phyloP scores from a whole-genome alignment of 208 protist species.

The Leishmania turanica region DNA sequence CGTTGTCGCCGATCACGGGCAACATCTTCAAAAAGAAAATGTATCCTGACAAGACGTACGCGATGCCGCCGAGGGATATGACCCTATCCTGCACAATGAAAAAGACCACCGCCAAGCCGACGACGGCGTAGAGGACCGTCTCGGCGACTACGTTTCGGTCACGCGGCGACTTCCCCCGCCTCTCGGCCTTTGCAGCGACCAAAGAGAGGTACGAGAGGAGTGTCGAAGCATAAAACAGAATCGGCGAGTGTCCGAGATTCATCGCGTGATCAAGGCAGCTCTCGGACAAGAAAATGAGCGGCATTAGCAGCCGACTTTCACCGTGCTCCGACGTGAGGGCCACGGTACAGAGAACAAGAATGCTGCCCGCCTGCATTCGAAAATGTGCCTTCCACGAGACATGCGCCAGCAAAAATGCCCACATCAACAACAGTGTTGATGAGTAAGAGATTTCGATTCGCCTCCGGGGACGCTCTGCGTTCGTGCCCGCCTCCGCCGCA shows the following conservation, averaged over 20 bases:
- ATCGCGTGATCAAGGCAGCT: slow-evolving; percentile 58
- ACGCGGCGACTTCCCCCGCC: slow-evolving; percentile 34
- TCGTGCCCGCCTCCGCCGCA: background rate
- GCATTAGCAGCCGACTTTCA: slow-evolving; percentile 77
- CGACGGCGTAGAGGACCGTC: slow-evolving; percentile 43
- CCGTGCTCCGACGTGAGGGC: slow-evolving; percentile 71
- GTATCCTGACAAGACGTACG: slow-evolving; percentile 68
- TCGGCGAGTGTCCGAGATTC: slow-evolving; percentile 39
- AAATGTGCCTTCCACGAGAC: slow-evolving; percentile 53
- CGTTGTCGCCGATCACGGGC: slow-evolving; percentile 68
- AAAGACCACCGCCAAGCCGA: slow-evolving; percentile 46
- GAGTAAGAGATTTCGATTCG: slow-evolving; percentile 83
- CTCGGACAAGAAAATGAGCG: slow-evolving; percentile 82
- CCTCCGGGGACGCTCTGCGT: background rate
- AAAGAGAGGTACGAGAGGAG: slow-evolving; percentile 80
- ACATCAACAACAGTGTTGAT: slow-evolving; percentile 71
- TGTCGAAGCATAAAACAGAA: slow-evolving; percentile 86
- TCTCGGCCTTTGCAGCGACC: slow-evolving; percentile 38
- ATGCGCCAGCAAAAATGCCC: slow-evolving; percentile 51
- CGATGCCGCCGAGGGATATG: slow-evolving; percentile 60
- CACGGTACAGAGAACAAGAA: slow-evolving; percentile 54
- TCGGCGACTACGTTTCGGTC: slow-evolving; percentile 46
- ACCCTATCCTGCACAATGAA: slow-evolving; percentile 70
- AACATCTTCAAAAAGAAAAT: slow-evolving; percentile 65
- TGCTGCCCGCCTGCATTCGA: slow-evolving; percentile 45